Conservation (phyloP, 2,329 filamentous ascomycete genomes). For the Helicocarpus griseus region DNA sequence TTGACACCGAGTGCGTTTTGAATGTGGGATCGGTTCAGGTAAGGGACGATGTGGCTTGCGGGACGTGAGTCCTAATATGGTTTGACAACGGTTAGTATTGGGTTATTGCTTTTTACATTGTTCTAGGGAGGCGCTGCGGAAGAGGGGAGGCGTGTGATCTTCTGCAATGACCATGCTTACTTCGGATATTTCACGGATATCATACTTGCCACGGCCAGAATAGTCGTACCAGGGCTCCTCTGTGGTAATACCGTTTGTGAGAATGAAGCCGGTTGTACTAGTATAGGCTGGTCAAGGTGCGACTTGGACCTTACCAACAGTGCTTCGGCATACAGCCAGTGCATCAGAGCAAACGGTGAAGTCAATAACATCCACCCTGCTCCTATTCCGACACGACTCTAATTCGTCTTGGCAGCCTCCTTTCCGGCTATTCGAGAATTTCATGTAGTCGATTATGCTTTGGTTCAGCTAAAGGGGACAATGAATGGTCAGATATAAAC, state of each 20-base stretch:
- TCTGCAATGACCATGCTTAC: too few species aligned
- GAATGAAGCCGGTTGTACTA: too few species aligned
- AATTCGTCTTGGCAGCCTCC: conserved; percentile 54
- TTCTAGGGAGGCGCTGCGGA: too few species aligned
- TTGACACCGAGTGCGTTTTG: conserved; percentile 53
- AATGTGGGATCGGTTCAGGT: conserved; percentile 52
- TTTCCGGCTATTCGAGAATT: conserved; percentile 51
- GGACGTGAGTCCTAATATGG: conserved; percentile 50
- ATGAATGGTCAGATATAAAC: not conserved
- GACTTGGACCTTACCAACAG: conserved; percentile 44
- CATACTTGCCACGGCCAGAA: conserved; percentile 35
- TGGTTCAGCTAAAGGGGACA: conserved; percentile 40
- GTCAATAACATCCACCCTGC: conserved; percentile 46
- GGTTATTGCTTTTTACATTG: too few species aligned
- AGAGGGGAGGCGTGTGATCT: not conserved
- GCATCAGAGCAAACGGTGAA: conserved; percentile 46
- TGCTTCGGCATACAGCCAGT: conserved; percentile 44
- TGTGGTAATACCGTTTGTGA: too few species aligned
- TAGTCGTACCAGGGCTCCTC: conserved; percentile 48
- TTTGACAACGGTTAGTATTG: conserved; percentile 20
- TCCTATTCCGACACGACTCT: conserved; percentile 53
- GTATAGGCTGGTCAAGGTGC: too few species aligned
- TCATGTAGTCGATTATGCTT: conserved; percentile 50
- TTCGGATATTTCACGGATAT: conserved; percentile 46
- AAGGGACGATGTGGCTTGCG: conserved; percentile 50